Evolutionary conservation across 352 stramenopile species (phyloP).

Genomic region (Pythium phragmiticola): DNA sequence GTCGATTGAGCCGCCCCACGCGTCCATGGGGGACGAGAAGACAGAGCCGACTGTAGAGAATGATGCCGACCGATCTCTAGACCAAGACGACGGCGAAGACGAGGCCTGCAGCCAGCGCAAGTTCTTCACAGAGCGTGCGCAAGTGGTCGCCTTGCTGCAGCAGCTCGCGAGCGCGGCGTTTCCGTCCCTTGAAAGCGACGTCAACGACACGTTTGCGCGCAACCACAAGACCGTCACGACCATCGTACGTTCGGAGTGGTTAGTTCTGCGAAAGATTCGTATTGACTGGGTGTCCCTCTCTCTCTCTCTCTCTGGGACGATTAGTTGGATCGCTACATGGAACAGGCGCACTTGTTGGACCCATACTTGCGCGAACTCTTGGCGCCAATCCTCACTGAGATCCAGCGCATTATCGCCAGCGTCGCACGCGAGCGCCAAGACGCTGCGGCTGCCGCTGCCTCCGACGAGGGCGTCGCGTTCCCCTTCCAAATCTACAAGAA

Average conservation of each 20-base stretch:
- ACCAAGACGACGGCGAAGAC: constrained; percentile 12
- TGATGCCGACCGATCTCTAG: background rate
- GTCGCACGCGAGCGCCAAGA: constrained; percentile 31
- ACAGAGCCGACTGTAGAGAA: background rate
- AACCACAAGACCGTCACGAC: constrained; percentile 40
- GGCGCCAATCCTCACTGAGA: constrained; percentile 56
- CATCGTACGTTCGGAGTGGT: constrained; percentile 40
- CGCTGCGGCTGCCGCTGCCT: background rate
- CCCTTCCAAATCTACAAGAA: constrained; percentile 77
- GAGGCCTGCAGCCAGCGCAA: constrained; percentile 34
- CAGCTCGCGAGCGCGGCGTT: constrained; percentile 42
- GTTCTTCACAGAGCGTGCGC: constrained; percentile 65
- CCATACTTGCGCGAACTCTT: constrained; percentile 79
- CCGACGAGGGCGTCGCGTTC: constrained; percentile 39
- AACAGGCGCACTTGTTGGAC: constrained; percentile 90
- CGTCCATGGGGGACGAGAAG: background rate
- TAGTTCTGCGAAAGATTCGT: background rate
- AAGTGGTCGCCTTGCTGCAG: constrained; percentile 43
- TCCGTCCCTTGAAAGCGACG: constrained; percentile 35
- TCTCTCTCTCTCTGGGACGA: no score
- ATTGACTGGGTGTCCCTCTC: no score
- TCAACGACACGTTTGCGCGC: constrained; percentile 44
- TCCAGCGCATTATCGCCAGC: constrained; percentile 54
- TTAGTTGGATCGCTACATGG: constrained; percentile 87
- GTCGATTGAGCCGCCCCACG: constrained; percentile 1